phyloP scores from a whole-genome alignment of 2,329 filamentous ascomycete species.

The Lecanicillium sp. region DNA sequence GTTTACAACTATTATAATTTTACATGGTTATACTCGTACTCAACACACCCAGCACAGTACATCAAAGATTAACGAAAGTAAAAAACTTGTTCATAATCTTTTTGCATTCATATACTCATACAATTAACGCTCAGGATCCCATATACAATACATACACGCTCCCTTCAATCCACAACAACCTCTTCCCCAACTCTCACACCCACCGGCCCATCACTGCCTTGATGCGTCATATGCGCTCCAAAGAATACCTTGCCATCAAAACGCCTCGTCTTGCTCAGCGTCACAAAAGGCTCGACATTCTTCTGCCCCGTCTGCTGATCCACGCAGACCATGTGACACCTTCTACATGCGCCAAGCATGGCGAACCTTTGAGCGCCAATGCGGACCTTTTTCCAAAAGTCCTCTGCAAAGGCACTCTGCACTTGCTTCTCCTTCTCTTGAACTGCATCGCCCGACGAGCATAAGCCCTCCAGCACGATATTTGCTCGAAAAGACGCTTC shows the following conservation, averaged over 20 bases:
- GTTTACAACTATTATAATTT: no score
- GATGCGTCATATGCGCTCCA: slow-evolving; percentile 66
- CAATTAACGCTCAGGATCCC: no score
- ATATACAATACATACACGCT: no score
- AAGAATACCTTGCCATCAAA: slow-evolving; percentile 83
- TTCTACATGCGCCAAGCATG: slow-evolving; percentile 73
- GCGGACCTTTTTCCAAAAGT: slow-evolving; percentile 60
- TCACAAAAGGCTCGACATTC: slow-evolving; percentile 79
- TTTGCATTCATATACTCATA: no score
- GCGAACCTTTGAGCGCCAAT: slow-evolving; percentile 60
- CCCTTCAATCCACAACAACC: slow-evolving; percentile 19
- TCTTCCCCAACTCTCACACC: slow-evolving; percentile 40
- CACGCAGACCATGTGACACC: slow-evolving; percentile 95
- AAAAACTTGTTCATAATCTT: no score
- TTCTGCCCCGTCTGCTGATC: slow-evolving; percentile 74
- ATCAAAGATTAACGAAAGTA: no score
- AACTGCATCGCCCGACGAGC: no score
- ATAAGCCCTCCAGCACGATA: slow-evolving; percentile 57
- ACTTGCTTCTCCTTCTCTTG: slow-evolving; percentile 19
- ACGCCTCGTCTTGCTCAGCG: slow-evolving; percentile 76
- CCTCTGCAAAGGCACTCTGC: slow-evolving; percentile 64
- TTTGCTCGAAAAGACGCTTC: slow-evolving; percentile 83
- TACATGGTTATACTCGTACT: no score
- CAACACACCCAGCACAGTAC: no score
- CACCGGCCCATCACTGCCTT: slow-evolving; percentile 8